A percentile compares a stretch with the other conserved stretches of the same genome.
These are phyloP conservation scores for Huntiella bhutanensis DNA, from an alignment of 2,329 filamentous ascomycete species.

Conservation along the genomic window DNA sequence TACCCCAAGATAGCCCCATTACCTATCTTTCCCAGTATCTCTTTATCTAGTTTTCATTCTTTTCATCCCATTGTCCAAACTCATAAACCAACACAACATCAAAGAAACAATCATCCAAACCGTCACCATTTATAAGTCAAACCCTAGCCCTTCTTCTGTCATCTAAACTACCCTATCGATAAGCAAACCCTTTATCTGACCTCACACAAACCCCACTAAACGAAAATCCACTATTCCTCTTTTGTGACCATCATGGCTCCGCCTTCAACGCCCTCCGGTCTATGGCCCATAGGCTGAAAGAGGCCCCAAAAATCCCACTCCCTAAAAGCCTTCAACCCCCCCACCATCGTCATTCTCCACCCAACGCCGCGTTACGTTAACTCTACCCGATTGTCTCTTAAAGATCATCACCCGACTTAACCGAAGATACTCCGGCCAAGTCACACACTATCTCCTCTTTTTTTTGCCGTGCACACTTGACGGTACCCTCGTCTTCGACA, in stretches of 20 bases:
- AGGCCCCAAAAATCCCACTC: neutral
- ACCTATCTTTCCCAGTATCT: neutral
- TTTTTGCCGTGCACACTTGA: conserved; percentile 3
- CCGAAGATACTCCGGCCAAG: conserved; percentile 2
- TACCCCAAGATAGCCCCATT: conserved; percentile 20
- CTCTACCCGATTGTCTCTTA: no score
- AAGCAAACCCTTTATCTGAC: conserved; percentile 18
- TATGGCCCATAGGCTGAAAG: conserved; percentile 2
- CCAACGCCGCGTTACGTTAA: neutral
- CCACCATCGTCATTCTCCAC: conserved; percentile 11
- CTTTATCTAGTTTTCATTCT: neutral
- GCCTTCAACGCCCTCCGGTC: neutral
- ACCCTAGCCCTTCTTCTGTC: neutral
- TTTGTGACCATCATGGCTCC: neutral
- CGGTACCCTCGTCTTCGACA: conserved; percentile 12
- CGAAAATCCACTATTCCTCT: conserved; percentile 3
- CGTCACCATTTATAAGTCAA: conserved; percentile 14
- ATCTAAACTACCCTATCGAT: conserved; percentile 9
- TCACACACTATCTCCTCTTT: neutral
- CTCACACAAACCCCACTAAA: conserved; percentile 11
- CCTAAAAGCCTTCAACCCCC: neutral
- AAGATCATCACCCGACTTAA: neutral
- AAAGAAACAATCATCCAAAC: conserved; percentile 13
- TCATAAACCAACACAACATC: neutral
- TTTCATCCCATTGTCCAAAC: neutral